phyloP scores from a whole-genome alignment of 495 filamentous ascomycete species.

The Cenococcum geophilum region DNA sequence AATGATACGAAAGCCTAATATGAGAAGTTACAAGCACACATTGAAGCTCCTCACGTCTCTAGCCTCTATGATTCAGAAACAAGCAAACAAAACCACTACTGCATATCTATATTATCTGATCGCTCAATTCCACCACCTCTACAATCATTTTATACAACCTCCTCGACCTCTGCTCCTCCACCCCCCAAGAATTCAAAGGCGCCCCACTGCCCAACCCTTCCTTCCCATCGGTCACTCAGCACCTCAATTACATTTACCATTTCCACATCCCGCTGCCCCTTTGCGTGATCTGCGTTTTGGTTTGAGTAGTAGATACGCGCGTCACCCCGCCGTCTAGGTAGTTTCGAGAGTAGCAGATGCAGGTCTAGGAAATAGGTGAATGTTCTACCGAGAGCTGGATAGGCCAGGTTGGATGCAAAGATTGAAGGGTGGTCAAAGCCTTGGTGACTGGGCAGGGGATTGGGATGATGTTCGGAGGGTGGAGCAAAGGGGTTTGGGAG shows the following conservation, averaged over 20 bases:
- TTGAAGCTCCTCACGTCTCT: no score
- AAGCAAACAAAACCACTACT: no score
- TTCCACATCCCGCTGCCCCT: slow-evolving; percentile 5
- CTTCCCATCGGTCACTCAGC: slow-evolving; percentile 29
- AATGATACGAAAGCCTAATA: no score
- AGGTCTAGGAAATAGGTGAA: slow-evolving; percentile 31
- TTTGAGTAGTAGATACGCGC: slow-evolving; percentile 1
- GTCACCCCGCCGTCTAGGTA: slow-evolving; percentile 15
- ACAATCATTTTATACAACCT: neutral
- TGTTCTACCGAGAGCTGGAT: slow-evolving; percentile 30
- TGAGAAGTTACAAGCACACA: no score
- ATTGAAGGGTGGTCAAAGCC: slow-evolving; percentile 24
- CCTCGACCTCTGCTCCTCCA: neutral
- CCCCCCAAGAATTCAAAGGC: neutral
- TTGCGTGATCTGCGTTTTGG: neutral
- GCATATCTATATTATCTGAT: neutral
- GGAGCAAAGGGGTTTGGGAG: neutral
- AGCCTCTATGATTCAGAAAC: no score
- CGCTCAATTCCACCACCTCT: neutral
- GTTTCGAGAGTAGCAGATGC: slow-evolving; percentile 29
- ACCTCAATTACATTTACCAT: slow-evolving; percentile 33
- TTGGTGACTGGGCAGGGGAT: neutral
- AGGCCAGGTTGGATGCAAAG: slow-evolving; percentile 29
- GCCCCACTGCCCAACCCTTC: slow-evolving; percentile 32
- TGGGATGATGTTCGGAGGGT: neutral